Base-by-base conservation (phyloP, 371 early-diverging fungal species). In the Parasitella parasitica region DNA sequence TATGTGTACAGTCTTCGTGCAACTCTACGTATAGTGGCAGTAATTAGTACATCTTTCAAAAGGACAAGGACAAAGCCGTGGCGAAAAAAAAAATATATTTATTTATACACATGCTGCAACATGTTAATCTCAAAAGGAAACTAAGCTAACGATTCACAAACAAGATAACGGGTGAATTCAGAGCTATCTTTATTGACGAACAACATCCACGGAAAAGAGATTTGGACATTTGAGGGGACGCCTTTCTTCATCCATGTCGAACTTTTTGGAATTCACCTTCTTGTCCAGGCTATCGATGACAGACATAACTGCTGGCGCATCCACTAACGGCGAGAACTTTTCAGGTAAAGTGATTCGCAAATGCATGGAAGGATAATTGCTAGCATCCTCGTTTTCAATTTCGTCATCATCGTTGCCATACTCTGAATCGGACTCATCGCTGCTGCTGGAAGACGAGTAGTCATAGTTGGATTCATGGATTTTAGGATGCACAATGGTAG, bases 201-300 rank as follows among this genome's bases (percentile, higher is more conserved):
- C n/a, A 13, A 69, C 39, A 28, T 64, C 58, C 28, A 69, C 58
- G 9, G 61, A 57, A 35, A 69, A 69, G 28, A 69, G 35, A n/a
- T 53, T 57, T 15, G 69, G 69, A 26, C 58, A 69, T n/a, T 64
- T 69, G 8, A 69, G 48, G 15, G 63, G 54, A 27, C 57, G 48
- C 35, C 63, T 60, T 20, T 63, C 66, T 52, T 60, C 71, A 54
- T 71, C 71, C 64, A 63, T 57, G 57, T 71, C 71, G 56, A 60
- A 71, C 22, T 66, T 71, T 18, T 63, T 63, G 28, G 56, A 60
- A 32, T 72, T 69, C 0, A 69, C 66, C 26, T 63, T 72, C 39
- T 66, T 72, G 26, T 66, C 63, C 22, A 72, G 34, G 38, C 64
- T 72, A 51, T 69, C 69, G 34, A 72, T 72, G 35, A 72, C 66